phyloP scores from a whole-genome alignment of 2,329 filamentous ascomycete species.

The Rosellinia necatrix region DNA sequence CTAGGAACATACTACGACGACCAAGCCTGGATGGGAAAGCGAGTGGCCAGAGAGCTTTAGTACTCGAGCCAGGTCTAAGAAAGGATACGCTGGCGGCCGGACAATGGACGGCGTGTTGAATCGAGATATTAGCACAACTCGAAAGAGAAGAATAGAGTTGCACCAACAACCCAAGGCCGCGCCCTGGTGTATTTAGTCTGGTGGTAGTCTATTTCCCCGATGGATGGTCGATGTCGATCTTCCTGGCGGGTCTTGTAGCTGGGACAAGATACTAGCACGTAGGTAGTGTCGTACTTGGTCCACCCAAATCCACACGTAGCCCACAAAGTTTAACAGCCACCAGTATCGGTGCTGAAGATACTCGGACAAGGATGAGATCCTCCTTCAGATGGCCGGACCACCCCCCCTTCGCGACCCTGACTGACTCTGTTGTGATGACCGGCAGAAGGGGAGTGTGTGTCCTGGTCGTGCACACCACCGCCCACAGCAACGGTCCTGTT shows the following conservation, averaged over 20 bases:
- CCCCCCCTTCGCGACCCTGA: slow-evolving; percentile 15
- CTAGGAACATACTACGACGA: slow-evolving; percentile 43
- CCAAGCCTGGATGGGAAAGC: slow-evolving; percentile 34
- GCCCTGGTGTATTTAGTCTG: slow-evolving; percentile 45
- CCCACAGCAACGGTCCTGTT: not conserved
- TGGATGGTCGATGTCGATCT: slow-evolving; percentile 43
- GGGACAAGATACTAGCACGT: slow-evolving; percentile 35
- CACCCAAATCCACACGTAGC: slow-evolving; percentile 33
- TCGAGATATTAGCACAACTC: slow-evolving; percentile 35
- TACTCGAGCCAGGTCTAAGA: slow-evolving; percentile 40
- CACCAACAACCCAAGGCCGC: slow-evolving; percentile 38
- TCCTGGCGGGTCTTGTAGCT: slow-evolving; percentile 32
- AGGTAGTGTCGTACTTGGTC: slow-evolving; percentile 32
- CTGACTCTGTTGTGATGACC: slow-evolving; percentile 23
- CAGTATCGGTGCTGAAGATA: slow-evolving; percentile 36
- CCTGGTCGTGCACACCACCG: slow-evolving; percentile 9
- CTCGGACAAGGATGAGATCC: slow-evolving; percentile 35
- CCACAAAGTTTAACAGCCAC: slow-evolving; percentile 39
- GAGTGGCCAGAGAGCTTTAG: slow-evolving; percentile 41
- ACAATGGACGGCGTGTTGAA: slow-evolving; percentile 36
- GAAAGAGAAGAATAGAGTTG: slow-evolving; percentile 42
- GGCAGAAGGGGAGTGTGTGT: slow-evolving; percentile 10
- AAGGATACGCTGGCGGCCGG: slow-evolving; percentile 36
- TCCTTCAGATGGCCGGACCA: slow-evolving; percentile 32
- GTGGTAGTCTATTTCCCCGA: slow-evolving; percentile 40